These are phyloP conservation scores for Boletus bicolor DNA, from an alignment of 768 basidiomycete genomes.

Conservation along the genomic window DNA sequence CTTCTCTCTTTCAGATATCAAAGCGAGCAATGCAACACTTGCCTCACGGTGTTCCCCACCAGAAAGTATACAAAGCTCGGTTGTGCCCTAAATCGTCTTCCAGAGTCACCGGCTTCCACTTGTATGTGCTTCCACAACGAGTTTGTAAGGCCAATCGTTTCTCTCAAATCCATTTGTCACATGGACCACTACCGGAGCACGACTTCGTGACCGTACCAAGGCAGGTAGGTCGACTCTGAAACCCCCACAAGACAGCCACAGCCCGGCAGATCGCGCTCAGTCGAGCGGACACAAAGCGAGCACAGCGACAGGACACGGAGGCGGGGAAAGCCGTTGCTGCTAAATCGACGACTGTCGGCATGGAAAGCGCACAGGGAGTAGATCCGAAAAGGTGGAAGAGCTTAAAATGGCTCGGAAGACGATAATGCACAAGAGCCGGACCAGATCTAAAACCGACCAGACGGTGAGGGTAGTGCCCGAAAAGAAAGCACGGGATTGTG, in stretches of 20 bases:
- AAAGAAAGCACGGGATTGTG: neutral
- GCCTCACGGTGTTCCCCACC: neutral
- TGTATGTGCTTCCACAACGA: neutral
- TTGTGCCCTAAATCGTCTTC: neutral
- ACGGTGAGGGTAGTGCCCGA: neutral
- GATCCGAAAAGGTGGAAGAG: neutral
- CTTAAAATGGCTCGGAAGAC: neutral
- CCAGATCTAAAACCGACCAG: neutral
- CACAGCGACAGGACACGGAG: neutral
- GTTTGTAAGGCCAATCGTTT: neutral
- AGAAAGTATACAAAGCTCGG: neutral
- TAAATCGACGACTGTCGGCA: constrained; percentile 1
- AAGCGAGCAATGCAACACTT: neutral
- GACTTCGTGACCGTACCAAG: neutral
- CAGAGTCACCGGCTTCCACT: neutral
- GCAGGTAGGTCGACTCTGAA: neutral
- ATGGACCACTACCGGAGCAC: neutral
- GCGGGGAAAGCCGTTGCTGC: constrained; percentile 3
- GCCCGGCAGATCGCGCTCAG: neutral
- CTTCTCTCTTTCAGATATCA: constrained; percentile 3
- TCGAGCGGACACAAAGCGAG: neutral
- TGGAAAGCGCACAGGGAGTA: neutral
- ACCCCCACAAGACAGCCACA: neutral
- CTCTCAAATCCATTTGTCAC: neutral
- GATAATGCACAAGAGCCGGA: constrained; percentile 6